Base-by-base conservation (phyloP, 441 rosid genomes). In the Erodium trifolium region DNA sequence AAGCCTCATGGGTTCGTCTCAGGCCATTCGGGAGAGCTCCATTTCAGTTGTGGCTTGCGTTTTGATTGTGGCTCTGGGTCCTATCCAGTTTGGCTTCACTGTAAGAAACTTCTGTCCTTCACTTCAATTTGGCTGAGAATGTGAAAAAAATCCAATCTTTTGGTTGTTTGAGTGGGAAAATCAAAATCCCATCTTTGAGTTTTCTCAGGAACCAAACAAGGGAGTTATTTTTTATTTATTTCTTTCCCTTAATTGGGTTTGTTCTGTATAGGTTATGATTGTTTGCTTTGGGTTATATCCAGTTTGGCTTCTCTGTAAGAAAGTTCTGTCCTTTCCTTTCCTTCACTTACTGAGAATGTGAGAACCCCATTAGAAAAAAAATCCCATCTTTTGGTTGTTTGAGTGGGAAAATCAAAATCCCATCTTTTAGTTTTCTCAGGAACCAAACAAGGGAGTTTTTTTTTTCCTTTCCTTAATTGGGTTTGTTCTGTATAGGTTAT, bases 11-110 rank as follows among this genome's bases (percentile, higher is more conserved):
- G 88, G 91, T 17, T 85, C 88, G 0, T 82, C 89, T 18, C 88
- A 85, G 76, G 78, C 78, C 69, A 80, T 85, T 6, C 80, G 83
- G 0, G 95, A 90, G 59, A 72, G 84, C 72, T 92, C 98, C 51
- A 72, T 88, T 27, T 88, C 95, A 27, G 95, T 90, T 43, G 65
- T 92, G 31, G 92, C 91, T 45, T 90, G 95, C 37, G 95, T 90
- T 59, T 23, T 87, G 77, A 88, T 87, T 71, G 96, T 92, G 39
- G 96, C 96, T 72, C 76, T 92, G 68, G 98, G 98, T 76, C 96
- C 98, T 18, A 79, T 90, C 68, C 98, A 92, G 85, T 92, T 88
- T 67, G 98, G 98, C 57, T 90, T 88, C 87, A 86, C 96, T 12
- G 98, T 90, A 74, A 73, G 83, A 47, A 47, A 47, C 16, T 47